phyloP scores from a whole-genome alignment of 2,329 filamentous ascomycete species.

The Seiridium unicorne region DNA sequence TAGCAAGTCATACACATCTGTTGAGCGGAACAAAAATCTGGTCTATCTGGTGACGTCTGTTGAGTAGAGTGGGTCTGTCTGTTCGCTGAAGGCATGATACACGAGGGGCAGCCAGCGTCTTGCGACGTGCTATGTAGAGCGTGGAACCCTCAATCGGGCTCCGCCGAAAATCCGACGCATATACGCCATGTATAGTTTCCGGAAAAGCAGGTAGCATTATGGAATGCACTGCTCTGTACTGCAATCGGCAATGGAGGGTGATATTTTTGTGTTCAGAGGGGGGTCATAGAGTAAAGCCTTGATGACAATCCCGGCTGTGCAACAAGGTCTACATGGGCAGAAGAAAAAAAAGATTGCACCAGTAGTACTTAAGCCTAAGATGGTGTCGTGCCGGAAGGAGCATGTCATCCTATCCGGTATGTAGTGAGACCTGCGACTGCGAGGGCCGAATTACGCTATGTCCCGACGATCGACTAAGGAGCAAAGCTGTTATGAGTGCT shows the following conservation, averaged over 20 bases:
- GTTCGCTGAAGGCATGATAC: background rate
- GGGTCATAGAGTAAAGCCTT: background rate
- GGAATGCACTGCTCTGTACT: too few relatives aligned
- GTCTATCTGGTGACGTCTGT: background rate
- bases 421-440: background rate
- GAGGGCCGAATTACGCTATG: background rate
- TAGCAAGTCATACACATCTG: background rate
- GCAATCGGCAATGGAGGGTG: too few relatives aligned
- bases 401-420: background rate
- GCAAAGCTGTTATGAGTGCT: background rate
- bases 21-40: background rate
- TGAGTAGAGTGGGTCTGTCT: background rate
- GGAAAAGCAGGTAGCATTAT: too few relatives aligned
- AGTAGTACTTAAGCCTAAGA: background rate
- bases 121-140: background rate
- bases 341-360: background rate
- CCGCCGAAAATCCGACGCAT: background rate
- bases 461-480: background rate
- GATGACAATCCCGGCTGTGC: background rate
- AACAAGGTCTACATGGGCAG: background rate
- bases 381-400: background rate
- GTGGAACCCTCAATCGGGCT: background rate
- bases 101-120: too few relatives aligned
- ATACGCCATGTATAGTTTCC: background rate
- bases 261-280: too few relatives aligned